These are phyloP conservation scores for Aspergillus viridinutans DNA, from an alignment of 2,329 filamentous ascomycete species.

Conservation along the genomic window DNA sequence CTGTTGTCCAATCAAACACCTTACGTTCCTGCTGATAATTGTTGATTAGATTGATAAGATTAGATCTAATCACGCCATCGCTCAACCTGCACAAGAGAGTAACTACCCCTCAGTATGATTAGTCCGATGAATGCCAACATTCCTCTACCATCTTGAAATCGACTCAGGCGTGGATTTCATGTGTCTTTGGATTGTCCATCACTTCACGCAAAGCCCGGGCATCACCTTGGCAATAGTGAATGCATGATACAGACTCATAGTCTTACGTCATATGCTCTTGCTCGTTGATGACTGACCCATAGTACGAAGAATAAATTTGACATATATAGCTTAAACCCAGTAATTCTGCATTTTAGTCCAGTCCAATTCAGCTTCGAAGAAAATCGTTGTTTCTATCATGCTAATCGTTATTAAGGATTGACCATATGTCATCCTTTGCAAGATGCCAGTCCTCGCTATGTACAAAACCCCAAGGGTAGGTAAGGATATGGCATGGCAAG, in stretches of 20 bases:
- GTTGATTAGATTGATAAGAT: slow-evolving; percentile 20
- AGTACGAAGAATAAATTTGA: no score
- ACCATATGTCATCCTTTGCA: slow-evolving; percentile 1
- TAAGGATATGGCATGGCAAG: slow-evolving; percentile 6
- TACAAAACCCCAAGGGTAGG: slow-evolving; percentile 11
- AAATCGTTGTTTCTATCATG: slow-evolving; percentile 15
- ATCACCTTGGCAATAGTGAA: no score
- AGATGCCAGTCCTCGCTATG: slow-evolving; percentile 10
- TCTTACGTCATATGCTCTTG: no score
- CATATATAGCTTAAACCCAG: no score
- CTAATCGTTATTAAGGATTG: slow-evolving; percentile 15
- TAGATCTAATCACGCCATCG: slow-evolving; percentile 6
- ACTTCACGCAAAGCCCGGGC: no score
- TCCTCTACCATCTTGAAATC: no score
- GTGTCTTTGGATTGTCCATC: background rate
- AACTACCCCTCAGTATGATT: background rate
- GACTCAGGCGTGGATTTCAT: no score
- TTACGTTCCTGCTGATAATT: background rate
- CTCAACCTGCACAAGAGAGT: background rate
- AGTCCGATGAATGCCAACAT: background rate
- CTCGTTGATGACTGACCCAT: no score
- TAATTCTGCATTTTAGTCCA: background rate
- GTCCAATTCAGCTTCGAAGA: background rate
- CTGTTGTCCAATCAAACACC: background rate
- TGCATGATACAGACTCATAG: no score